Evolutionary conservation across 345 rosid genomes (phyloP), one percentile per base, ranked within the genome.

Genomic region (Lepidium africanum): DNA sequence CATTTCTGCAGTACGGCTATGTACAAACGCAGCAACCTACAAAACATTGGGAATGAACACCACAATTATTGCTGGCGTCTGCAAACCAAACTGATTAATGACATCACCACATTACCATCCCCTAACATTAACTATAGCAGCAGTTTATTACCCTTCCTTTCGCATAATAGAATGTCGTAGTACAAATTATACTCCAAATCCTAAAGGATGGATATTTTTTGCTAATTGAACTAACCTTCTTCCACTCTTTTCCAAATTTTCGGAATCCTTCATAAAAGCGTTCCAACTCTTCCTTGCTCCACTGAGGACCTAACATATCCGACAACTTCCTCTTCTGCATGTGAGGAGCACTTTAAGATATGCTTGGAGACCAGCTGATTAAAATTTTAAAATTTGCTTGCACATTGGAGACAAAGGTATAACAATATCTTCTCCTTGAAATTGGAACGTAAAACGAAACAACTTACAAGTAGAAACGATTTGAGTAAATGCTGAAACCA

Each of bases 271-370:
- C 89, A 69, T 89, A 89, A 81, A 89, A 89, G 49, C 82, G 79
- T 41, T 80, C 89, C 55, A 89, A 85, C 73, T 89, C 96, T 48
- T 85, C 87, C 78, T 87, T 87, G 68, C 78, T 84, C 96, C 96
- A 89, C 59, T 85, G 91, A 50, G 91, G 91, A 61, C 96, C 96
- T 72, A 89, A 75, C 93, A 87, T 85, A 62, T 84, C 87, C 12
- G 96, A 79, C 72, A 84, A 70, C 79, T 87, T 89, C 79, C 85
- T 85, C 76, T 87, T 87, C 96, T 87, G 84, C 80, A 72, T 39
- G 56, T 38, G 48, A 76, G 36, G 51, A 21, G 41, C 40, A 73
- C 15, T 36, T 58, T 58, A 38, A 70, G 67, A 75, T 38, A 69
- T 55, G 39, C 53, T 62, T 50, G 40, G 35, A 63, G 9, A 50